These are phyloP conservation scores for Verticillium tricorpus DNA, from an alignment of 2,329 filamentous ascomycete genomes.

Conservation along the genomic window DNA sequence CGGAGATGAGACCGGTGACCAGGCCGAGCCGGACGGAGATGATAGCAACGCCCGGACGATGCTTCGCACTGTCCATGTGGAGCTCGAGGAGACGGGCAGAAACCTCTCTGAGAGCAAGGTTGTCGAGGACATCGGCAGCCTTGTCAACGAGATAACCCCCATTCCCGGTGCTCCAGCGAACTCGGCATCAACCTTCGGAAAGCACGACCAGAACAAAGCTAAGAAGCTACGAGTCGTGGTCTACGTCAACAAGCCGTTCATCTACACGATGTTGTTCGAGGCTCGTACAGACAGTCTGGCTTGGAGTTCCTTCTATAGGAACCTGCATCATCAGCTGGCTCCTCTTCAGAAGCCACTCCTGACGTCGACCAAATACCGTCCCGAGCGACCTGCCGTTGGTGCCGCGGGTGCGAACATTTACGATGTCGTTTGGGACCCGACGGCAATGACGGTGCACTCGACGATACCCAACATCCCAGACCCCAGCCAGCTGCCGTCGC, in stretches of 20 bases:
- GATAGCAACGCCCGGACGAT: conserved; percentile 51
- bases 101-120: conserved; percentile 31
- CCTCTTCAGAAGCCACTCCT: conserved; percentile 54
- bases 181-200: conserved; percentile 26
- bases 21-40: neutral
- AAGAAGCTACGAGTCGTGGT: conserved; percentile 63
- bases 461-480: conserved; percentile 64
- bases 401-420: conserved; percentile 42
- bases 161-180: neutral
- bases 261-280: conserved; percentile 72
- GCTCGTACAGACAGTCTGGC: conserved; percentile 54
- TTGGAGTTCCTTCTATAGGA: conserved; percentile 52
- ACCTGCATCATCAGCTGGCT: conserved; percentile 55
- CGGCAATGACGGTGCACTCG: conserved; percentile 52
- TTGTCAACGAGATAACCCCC: neutral
- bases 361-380: conserved; percentile 52
- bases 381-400: conserved; percentile 39
- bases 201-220: conserved; percentile 49
- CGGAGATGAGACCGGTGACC: conserved; percentile 11
- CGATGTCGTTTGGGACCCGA: conserved; percentile 60
- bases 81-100: conserved; percentile 46
- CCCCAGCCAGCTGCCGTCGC: conserved; percentile 1
- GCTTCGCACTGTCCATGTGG: conserved; percentile 63
- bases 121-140: conserved; percentile 35
- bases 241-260: conserved; percentile 70